These are phyloP conservation scores for Monocercomonoides exilis DNA, from an alignment of 78 protist genomes.

Conservation along the genomic window DNA sequence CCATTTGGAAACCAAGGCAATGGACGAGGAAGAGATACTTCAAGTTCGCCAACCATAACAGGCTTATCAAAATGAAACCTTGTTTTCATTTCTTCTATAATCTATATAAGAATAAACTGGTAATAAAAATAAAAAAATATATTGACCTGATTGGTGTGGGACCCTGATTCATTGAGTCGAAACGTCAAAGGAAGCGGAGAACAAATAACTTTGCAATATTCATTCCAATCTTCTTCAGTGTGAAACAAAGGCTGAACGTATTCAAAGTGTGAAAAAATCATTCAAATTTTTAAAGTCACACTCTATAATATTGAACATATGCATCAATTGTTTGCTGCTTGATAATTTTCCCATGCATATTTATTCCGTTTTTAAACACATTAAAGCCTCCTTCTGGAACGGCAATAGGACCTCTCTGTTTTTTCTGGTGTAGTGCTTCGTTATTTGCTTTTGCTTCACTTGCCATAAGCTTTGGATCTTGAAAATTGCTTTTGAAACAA, in stretches of 20 bases:
- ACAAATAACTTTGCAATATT: neutral
- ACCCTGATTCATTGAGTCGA: slow-evolving; percentile 18
- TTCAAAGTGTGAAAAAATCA: neutral
- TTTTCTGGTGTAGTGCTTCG: no score
- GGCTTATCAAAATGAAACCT: neutral
- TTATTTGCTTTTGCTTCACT: no score
- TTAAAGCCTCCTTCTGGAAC: no score
- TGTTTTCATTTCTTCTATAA: neutral
- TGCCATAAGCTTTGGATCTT: no score
- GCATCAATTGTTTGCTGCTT: neutral
- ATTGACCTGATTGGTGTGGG: neutral
- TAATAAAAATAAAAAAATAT: neutral
- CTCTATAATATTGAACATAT: neutral
- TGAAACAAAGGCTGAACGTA: neutral
- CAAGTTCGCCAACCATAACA: neutral
- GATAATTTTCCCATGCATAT: neutral
- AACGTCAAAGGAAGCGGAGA: slow-evolving; percentile 29
- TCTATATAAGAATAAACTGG: neutral
- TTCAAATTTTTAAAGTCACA: neutral
- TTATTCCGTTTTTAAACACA: neutral
- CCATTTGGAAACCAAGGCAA: slow-evolving; percentile 6
- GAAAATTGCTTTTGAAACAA: no score
- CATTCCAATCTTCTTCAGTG: slow-evolving; percentile 10
- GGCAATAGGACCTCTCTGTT: no score
- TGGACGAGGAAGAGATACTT: neutral